Base-by-base conservation (phyloP, 1,139 yeast genomes). In the Taphrina flavorubra region DNA sequence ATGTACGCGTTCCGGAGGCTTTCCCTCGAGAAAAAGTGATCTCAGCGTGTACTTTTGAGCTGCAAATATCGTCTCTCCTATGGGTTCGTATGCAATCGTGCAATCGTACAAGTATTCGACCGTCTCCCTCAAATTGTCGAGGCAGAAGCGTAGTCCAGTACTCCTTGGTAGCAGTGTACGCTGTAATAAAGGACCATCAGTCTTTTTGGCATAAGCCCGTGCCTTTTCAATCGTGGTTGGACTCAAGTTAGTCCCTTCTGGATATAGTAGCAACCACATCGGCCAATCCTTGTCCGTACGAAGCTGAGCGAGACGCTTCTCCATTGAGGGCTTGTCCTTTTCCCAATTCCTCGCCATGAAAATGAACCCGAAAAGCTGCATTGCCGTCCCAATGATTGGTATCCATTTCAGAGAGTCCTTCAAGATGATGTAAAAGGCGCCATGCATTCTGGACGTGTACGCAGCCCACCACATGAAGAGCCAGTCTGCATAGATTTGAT, bases 191-290 rank as follows among this genome's bases (percentile, higher is more conserved):
- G 72, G 61, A 64, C 79, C 77, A 25, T 83, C 82, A 55, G 82
- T 78, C 72, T 86, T 84, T 11, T 78, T 79, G 37, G 90, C 88
- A 78, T 80, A 94, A 16, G 77, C 81, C 16, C 80, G 81, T 1
- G 92, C 86, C 70, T 85, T 84, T 7, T 75, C 79, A 63, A 85
- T 82, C 3, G 97, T 91, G 72, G 85, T 83, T 13, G 81, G 81
- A 49, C 95, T 87, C 70, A 90, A 80, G 67, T 92, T 95, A 0
- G 99, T 94, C 1, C 99, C 99, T 78, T 94, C 99, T 0, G 99
- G 99, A 78, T 88, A 94, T 44, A 94, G 77, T 37, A 92, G 78
- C 68, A 94, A 72, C 82, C 82, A 81, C n/a, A 79, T 75, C 4
- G 83, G 82, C 76, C 77, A 77, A 2, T 77, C 71, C 58, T 69